Conservation (phyloP, 75 land plant species). For the Pseudotsuga menziesii region DNA sequence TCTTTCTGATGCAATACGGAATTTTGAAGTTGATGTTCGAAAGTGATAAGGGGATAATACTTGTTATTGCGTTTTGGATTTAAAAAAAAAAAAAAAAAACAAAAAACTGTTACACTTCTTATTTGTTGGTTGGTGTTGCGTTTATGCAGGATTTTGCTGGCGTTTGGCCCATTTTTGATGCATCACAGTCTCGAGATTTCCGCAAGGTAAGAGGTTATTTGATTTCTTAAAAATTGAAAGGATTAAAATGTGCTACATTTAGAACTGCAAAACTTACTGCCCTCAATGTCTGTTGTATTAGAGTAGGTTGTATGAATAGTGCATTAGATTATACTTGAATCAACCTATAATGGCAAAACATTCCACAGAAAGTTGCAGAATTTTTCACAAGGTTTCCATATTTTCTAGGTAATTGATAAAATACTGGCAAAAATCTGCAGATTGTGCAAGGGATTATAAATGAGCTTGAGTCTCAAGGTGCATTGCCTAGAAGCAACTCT, state of each 20-base stretch:
- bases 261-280: neutral
- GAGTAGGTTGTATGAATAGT: neutral
- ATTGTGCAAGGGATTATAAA: conserved; percentile 95
- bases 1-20: no score
- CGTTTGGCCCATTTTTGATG: conserved; percentile 99
- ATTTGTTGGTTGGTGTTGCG: neutral
- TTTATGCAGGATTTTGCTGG: conserved; percentile 87
- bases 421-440: conserved; percentile 28
- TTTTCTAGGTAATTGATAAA: neutral
- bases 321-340: neutral
- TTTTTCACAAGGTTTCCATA: neutral
- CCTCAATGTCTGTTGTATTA: neutral
- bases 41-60: no score
- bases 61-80: neutral
- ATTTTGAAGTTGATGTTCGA: no score
- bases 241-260: neutral
- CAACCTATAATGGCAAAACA: neutral
- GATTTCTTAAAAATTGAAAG: neutral
- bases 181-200: conserved; percentile 92
- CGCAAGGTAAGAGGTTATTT: conserved; percentile 59
- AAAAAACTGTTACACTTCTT: no score
- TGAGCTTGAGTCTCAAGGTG: conserved; percentile 96
- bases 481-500: conserved; percentile 94
- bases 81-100: no score
- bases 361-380: neutral